Base-by-base conservation (phyloP, 2,329 filamentous ascomycete species). In the Aspergillus viridinutans region DNA sequence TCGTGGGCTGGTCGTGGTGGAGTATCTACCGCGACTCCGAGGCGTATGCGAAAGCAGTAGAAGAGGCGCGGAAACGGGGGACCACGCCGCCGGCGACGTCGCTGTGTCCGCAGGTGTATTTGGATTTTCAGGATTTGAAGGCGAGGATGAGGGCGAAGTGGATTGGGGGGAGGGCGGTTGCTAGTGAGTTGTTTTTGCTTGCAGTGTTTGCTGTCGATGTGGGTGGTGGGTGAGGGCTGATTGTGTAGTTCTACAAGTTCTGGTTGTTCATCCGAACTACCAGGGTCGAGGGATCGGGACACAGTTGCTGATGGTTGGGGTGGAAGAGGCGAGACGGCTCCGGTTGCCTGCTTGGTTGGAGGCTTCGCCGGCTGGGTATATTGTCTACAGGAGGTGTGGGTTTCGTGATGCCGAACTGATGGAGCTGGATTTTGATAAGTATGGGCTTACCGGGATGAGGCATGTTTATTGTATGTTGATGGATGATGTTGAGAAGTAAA, bases 1-100 rank as follows among this genome's bases (percentile, higher is more conserved):
- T 55, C 2, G 53, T 51, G 1, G 53, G 40, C 25, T 55, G 53
- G 53, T 26, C 53, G 8, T 51, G 49, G 49, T 55, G 53, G 53
- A 23, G 12, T 50, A 28, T 55, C 53, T 55, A 55, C 40, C 49
- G 6, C 4, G 40, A 51, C 9, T 26, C 14, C 4, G n/a, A 45
- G 21, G 8, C 25, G 3, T 40, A 55, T 7, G 17, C 20, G 8
- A 28, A 47, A n/a, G 49, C 32, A 4, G 26, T 14, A 14, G 23
- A 35, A 20, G 38, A 48, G 20, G 26, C 20, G 2, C 5, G 21
- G 2, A 17, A 26, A 10, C 23, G 45, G 4, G 3, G 3, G 0
- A 2, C 40, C n/a, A 43, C 3, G 4, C 48, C 49, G 25, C 53
- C 53, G 17, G 4, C 35, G 20, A 23, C 25, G 2, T 40, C 53